Evolutionary conservation across 164 flowering plant genomes (phyloP), one percentile per base, ranked within the genome.

Genomic region (Magnolia officinalis): DNA sequence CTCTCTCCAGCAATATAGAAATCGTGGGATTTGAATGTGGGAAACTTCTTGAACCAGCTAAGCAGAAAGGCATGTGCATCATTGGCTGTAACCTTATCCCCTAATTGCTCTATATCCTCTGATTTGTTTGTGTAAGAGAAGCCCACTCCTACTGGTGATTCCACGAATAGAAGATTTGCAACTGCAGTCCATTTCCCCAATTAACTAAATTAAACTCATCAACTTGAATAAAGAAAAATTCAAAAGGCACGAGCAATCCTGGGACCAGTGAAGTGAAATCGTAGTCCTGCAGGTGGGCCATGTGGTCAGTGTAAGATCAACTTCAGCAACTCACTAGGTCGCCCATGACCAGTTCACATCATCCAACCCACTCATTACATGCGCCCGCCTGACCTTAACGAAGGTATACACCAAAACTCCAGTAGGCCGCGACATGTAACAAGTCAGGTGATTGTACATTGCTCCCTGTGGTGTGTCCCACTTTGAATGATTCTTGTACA

Each of bases 1-100:
- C 92, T 89, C 79, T 88, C 92, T 75, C 92, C 92, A 10, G 90
- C 80, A 13, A 89, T 79, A 74, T 85, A 89, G 71, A 89, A 88
- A 1, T 85, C 87, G 68, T 84, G 81, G 78, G 86, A 83, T 76
- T 82, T 86, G 82, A 82, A 87, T 18, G 20, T 23, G 16, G 90
- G 90, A 70, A 88, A 89, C 75, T 83, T 84, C 68, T 81, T 76
- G 75, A 89, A 89, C 92, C 92, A 89, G 26, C 76, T 71, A 8
- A 88, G 2, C 23, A 89, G 80, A 79, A 89, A 89, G 1, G 88
- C 82, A 67, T 83, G 66, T n/a, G 89, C 83, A 66, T 89, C 92
- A 3, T 78, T 63, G 1, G 92, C 90, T 2, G 91, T 86, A 19
- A 84, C 67, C 67, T 29, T 13, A 75, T 88, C 92, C 1, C 89